Evolutionary conservation across 169 alveolate species (phyloP), one percentile per base, ranked within the genome.

Genomic region (Cytauxzoon felis): DNA sequence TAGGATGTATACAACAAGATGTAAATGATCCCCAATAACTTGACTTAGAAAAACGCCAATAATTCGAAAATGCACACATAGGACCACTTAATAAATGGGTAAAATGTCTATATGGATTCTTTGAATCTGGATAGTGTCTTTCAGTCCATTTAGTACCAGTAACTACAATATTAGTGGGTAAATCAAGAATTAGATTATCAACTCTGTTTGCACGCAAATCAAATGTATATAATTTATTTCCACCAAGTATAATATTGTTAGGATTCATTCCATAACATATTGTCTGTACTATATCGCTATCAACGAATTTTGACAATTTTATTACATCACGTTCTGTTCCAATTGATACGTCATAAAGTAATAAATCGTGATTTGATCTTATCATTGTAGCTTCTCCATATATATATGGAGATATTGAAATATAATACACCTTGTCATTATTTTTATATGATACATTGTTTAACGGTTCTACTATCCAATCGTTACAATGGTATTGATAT

Each of bases 1-100:
- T 58, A 3, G 92, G 92, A 52, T 87, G 87, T 21, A 24, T 50
- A 8, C 57, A 79, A 27, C 71, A 21, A 3, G 92, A 89, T 1
- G 92, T 87, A 50, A 81, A 81, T 0, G 88, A 82, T 27, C 58
- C 59, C 83, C 81, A 76, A 30, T 27, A 76, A 5, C 40, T 19
- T 16, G 72, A 65, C 13, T 24, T 40, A 6, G 54, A 21, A 23
- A n/a, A 21, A 30, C 54, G 56, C 66, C 69, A 64, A 62, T 76
- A 76, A 58, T 23, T 54, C 26, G 56, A 56, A 47, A 1, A 54
- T 0, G 81, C 71, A 19, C 80, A 76, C 6, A 8, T 38, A 8
- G 51, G 30, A 2, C 80, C 80, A 1, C 71, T 36, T 49, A 73
- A n/a, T 33, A 40, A 24, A 33, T 18, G 27, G 2, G 13, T 40